These are phyloP conservation scores for Neurospora discreta DNA, from an alignment of 495 filamentous ascomycete genomes.

Conservation along the genomic window DNA sequence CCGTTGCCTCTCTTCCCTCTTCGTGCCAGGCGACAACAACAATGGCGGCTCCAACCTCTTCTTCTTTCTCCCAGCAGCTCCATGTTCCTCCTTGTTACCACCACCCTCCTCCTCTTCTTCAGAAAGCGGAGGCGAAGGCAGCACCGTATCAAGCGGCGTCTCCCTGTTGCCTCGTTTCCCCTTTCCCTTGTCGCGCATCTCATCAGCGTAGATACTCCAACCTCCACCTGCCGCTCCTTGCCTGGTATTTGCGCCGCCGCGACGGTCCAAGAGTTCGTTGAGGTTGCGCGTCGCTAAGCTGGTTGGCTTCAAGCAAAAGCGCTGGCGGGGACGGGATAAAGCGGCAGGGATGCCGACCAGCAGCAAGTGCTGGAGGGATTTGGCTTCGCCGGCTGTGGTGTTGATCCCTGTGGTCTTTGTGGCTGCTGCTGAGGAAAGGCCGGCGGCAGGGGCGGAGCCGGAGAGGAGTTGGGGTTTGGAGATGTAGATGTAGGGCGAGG, in stretches of 20 bases:
- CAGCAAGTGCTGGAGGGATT: constrained; percentile 56
- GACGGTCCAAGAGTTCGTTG: constrained; percentile 48
- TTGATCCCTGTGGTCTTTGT: background rate
- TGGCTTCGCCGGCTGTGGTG: constrained; percentile 34
- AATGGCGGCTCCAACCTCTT: constrained; percentile 9
- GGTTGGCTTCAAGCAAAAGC: constrained; percentile 55
- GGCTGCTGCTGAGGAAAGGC: background rate
- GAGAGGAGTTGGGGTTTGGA: constrained; percentile 37
- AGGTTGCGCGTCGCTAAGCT: constrained; percentile 58
- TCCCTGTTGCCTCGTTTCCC: constrained; percentile 11
- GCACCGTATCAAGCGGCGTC: constrained; percentile 45
- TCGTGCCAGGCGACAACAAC: constrained; percentile 13
- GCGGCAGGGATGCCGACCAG: constrained; percentile 68
- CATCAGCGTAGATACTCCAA: constrained; percentile 67
- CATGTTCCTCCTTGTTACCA: background rate
- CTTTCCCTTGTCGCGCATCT: constrained; percentile 29
- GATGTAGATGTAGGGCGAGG: constrained; percentile 62
- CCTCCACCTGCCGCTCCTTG: constrained; percentile 50
- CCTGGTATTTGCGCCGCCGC: constrained; percentile 30
- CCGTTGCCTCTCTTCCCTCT: constrained; percentile 21
- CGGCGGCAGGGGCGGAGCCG: constrained; percentile 2
- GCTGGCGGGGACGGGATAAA: constrained; percentile 55
- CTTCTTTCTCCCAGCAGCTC: background rate
- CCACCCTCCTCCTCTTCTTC: constrained; percentile 12
- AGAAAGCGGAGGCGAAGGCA: constrained; percentile 25